Conservation (phyloP, 768 basidiomycete genomes). For the Sarcodon sp. region DNA sequence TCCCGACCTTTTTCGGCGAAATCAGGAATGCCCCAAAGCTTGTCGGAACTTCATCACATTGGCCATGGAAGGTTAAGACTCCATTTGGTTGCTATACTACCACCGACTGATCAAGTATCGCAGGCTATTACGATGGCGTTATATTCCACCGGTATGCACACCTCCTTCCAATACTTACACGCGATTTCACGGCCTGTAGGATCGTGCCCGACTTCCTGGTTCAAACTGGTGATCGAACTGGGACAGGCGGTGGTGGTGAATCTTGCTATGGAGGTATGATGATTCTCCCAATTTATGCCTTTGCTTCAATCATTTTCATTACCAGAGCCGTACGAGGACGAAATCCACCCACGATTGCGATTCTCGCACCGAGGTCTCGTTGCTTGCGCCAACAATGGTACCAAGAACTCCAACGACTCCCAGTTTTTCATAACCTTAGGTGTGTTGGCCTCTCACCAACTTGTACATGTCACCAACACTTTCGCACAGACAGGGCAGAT, state of each 20-base stretch:
- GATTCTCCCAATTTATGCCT: not conserved
- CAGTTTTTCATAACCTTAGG: conserved; percentile 95
- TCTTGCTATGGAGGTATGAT: conserved; percentile 80
- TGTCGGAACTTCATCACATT: conserved; percentile 85
- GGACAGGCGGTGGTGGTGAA: conserved; percentile 86
- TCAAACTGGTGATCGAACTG: conserved; percentile 89
- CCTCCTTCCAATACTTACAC: not conserved
- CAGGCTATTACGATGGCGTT: conserved; percentile 93
- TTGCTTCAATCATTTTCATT: not conserved
- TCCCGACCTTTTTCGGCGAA: not conserved
- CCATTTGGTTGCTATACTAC: not conserved
- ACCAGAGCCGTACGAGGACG: conserved; percentile 88
- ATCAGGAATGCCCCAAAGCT: conserved; percentile 85
- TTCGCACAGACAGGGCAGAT: conserved; percentile 63
- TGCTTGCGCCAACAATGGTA: conserved; percentile 87
- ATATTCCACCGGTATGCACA: conserved; percentile 77
- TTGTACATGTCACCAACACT: not conserved
- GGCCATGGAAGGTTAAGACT: conserved; percentile 72
- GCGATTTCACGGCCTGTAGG: conserved; percentile 19
- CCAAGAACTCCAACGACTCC: conserved; percentile 81
- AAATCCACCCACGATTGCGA: conserved; percentile 84
- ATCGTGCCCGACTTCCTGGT: conserved; percentile 87
- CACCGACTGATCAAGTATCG: not conserved
- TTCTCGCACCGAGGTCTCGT: conserved; percentile 86
- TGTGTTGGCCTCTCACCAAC: conserved; percentile 15